Evolutionary conservation across 805 yeast species (phyloP), one percentile per base, ranked within the genome.

Genomic region (Zygotorulaspora chibaensis): DNA sequence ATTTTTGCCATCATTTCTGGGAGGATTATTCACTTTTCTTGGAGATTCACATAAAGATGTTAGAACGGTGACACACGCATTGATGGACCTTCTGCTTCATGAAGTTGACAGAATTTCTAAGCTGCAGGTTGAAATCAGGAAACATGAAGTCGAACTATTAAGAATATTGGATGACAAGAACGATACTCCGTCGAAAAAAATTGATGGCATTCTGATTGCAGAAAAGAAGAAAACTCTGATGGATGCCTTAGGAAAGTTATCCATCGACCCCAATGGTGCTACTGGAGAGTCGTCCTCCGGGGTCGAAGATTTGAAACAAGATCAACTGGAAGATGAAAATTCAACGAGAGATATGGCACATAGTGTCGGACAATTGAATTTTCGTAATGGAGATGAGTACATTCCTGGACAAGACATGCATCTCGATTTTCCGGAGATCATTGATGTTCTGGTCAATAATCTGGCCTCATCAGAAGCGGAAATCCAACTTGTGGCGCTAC

Each of bases 1-100:
- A 0, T 93, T 85, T 61, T 70, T 93, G 39, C 96, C 99, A 1
- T 85, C 90, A 31, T 88, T 93, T 61, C 71, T 93, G 33, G 93
- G 89, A 40, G 96, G 67, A 2, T 69, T 91, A 50, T 71, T 91
- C 38, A 76, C 82, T 15, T 91, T 87, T 57, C 70, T 91, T 38
- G 86, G 87, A 52, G 91, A 87, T 54, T 74, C 91, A 2, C 88
- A 88, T 50, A 80, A 83, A 43, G 98, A 91, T 63, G 95, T 93
- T 2, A 73, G 96, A 53, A 81, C 84, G 2, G 88, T 87, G 35
- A 89, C 98, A 0, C 87, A 84, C 48, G 81, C 84, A 37, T 77
- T 90, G 30, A 65, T 93, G 48, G 85, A 83, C 48, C 75, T 79
- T 2, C 77, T 93, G 48, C 69, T 93, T 27, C 84, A 81, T 53